These are phyloP conservation scores for Saksenaea oblongispora DNA, from an alignment of 371 early-diverging fungal genomes.

Conservation along the genomic window DNA sequence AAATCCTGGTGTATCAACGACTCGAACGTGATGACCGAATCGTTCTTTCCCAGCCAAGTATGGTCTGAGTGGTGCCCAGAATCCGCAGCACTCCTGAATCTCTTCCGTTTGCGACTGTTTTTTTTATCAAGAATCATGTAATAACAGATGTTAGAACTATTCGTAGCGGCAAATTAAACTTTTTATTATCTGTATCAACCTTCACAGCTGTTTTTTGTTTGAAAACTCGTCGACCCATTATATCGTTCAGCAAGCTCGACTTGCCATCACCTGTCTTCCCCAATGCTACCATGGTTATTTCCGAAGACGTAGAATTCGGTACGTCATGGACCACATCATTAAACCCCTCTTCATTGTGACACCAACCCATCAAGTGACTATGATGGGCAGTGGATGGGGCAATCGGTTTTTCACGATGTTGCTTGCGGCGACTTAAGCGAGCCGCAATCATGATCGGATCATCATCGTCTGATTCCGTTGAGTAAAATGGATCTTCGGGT, in stretches of 20 bases:
- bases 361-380: background rate
- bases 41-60: slow-evolving; percentile 28
- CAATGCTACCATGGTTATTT: slow-evolving; percentile 27
- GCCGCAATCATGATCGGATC: too few species aligned
- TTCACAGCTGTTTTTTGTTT: slow-evolving; percentile 37
- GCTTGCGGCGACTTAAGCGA: too few species aligned
- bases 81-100: slow-evolving; percentile 25
- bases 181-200: slow-evolving; percentile 18
- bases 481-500: too few species aligned
- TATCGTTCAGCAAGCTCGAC: slow-evolving; percentile 46
- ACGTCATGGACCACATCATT: background rate
- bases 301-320: background rate
- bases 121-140: background rate
- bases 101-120: slow-evolving; percentile 44
- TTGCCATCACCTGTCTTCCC: slow-evolving; percentile 55
- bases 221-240: slow-evolving; percentile 36
- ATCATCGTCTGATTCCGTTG: too few species aligned
- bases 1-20: slow-evolving; percentile 47
- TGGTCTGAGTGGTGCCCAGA: slow-evolving; percentile 43
- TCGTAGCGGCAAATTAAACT: background rate
- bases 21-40: slow-evolving; percentile 38
- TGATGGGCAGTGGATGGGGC: too few species aligned
- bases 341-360: background rate
- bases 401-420: too few species aligned
- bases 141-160: background rate